Base-by-base conservation (phyloP, 1,139 yeast genomes). In the Suhomyces bokatorum region DNA sequence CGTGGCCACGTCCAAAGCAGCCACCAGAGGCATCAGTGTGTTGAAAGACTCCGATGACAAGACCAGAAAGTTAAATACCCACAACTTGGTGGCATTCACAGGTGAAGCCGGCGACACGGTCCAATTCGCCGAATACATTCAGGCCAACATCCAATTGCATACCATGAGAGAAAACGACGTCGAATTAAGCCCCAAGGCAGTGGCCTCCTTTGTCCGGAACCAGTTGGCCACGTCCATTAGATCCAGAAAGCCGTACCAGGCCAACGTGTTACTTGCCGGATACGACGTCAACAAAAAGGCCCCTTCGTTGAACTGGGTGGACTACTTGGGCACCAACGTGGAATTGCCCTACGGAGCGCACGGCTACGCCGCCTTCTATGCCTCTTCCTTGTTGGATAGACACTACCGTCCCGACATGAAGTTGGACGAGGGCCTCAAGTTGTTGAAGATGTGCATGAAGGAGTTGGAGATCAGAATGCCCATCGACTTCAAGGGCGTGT, bases 91-190 rank as follows among this genome's bases (percentile, higher is more conserved):
- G 72, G 97, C 97, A 41, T 91, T 73, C 69, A 85, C 96, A 4
- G 99, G 99, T 45, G 99, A 93, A 64, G 79, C 97, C 4, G 99
- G 99, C 48, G 99, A 93, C 63, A 88, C 98, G 3, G 91, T 87
- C n/a, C 96, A 93, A 64, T 91, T 93, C 69, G 95, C 97, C 35
- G 98, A 93, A 62, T 88, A 84, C 62, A 80, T 90, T 51, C 95
- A 88, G 64, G 99, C 97, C 41, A 93, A 95, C 63, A 81, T 90
- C 55, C 96, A 88, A 66, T 77, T 93, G 51, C 85, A 87, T 63
- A 82, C 89, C 44, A 89, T 90, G 78, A 80, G 98, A 58, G 95
- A 93, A 63, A 85, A 85, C 53, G 78, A 70, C 48, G 73, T 77
- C 50, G 97, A 90, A 59, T 76, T 93, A 64, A 77, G 86, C 27